Percentiles rank a stretch among this genome's conserved stretches.
phyloP scores from a whole-genome alignment of 2,329 filamentous ascomycete species.

The Ophiocordyceps unilateralis region DNA sequence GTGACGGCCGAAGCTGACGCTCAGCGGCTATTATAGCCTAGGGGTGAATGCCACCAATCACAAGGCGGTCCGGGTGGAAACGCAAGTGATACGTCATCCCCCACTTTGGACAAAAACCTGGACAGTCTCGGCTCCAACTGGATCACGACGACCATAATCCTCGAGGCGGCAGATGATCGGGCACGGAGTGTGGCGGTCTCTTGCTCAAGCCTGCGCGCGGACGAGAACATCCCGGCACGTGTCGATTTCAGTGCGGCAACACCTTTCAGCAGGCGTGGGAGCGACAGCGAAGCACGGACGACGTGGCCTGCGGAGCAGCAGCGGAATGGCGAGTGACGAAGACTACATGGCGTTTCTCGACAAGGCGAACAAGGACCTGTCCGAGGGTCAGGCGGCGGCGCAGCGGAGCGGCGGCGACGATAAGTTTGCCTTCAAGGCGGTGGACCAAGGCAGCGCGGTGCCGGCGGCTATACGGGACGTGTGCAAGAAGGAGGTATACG shows the following conservation, averaged over 20 bases:
- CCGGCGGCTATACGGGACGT: constrained; percentile 38
- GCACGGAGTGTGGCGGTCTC: neutral
- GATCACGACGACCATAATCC: too few relatives aligned
- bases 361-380: constrained; percentile 69
- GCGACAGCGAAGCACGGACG: neutral
- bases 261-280: neutral
- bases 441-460: constrained; percentile 36
- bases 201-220: neutral
- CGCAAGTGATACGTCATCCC: neutral
- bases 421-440: constrained; percentile 28
- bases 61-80: too few relatives aligned
- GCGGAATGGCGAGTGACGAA: constrained; percentile 56
- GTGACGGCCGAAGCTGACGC: too few relatives aligned
- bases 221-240: neutral
- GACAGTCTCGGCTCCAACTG: too few relatives aligned
- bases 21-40: too few relatives aligned
- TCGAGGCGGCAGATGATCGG: neutral
- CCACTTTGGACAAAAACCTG: neutral
- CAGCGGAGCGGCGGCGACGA: constrained; percentile 6
- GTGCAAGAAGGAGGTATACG: constrained; percentile 43
- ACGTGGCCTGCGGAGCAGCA: too few relatives aligned
- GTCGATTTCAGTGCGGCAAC: neutral
- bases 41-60: too few relatives aligned
- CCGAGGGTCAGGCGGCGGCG: constrained; percentile 19
- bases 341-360: constrained; percentile 74